Evolutionary conservation across 2,329 filamentous ascomycete genomes (phyloP), one percentile per base, ranked within the genome.

Genomic region (Spiromastix sp.): DNA sequence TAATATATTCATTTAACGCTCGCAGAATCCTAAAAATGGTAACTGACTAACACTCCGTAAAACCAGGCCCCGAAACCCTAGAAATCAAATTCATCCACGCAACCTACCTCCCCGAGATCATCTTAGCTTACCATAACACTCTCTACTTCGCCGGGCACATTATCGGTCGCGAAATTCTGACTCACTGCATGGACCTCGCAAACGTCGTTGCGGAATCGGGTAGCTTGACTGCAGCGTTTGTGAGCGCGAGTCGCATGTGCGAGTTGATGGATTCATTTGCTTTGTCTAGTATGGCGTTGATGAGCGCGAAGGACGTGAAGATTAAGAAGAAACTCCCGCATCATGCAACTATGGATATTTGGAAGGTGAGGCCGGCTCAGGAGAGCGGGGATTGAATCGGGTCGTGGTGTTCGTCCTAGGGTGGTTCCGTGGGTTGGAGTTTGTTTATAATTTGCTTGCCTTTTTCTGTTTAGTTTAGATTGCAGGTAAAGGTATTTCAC

Each of bases 131-230:
- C 55, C 76, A 91, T 52, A 79, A 74, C 48, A 79, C 82, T 2
- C 66, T 96, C 32, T 82, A 93, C 54, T 82, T 81, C 51, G 81
- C 82, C 0, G 85, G 85, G 3, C 78, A 77, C 30, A 71, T 75
- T 32, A 65, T 93, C 28, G 80, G 77, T 30, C 77, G 85, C 28
- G 83, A 89, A 39, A 74, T 81, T 45, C 68, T 93, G 12, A 70
- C 91, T 17, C 79, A 89, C 52, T 83, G 80, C 49, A 89, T 98
- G 82, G 84, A 94, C 40, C 67, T 98, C 11, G 79, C 85, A 1
- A 77, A 78, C 2, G 72, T 94, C 33, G 85, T 89, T 2, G 77
- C 81, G 38, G 74, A 78, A 44, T 72, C 70, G 41, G 77, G 77
- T 16, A 77, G 80, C 45, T 59, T 89, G 26, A 74, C 79, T 2